A percentile compares a stretch with the other conserved stretches of the same genome.
Evolutionary conservation across 2,329 filamentous ascomycete species (phyloP).

Genomic region (Davidsoniella eucalypti): DNA sequence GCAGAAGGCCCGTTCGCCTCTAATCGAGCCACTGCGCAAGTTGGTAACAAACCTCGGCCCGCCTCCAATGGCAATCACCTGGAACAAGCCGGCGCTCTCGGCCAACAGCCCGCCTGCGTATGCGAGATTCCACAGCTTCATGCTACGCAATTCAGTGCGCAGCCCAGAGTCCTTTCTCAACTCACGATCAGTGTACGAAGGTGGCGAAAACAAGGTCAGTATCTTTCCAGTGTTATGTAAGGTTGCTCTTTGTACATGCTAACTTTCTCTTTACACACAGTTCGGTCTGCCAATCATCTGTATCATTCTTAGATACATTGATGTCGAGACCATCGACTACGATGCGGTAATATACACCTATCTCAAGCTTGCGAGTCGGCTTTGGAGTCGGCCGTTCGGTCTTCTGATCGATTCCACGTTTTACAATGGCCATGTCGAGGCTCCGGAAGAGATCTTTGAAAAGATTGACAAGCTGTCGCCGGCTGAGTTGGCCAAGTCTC

Average conservation of each 20-base stretch:
- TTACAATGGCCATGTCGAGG: slow-evolving; percentile 50
- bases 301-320: slow-evolving; percentile 50
- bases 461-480: slow-evolving; percentile 47
- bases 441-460: slow-evolving; percentile 47
- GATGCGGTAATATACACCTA: slow-evolving; percentile 52
- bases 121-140: slow-evolving; percentile 55
- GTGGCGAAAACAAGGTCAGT: slow-evolving; percentile 48
- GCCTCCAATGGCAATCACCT: slow-evolving; percentile 50
- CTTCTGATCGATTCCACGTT: slow-evolving; percentile 54
- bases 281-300: slow-evolving; percentile 54
- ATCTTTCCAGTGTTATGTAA: not conserved
- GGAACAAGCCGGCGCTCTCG: slow-evolving; percentile 51
- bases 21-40: slow-evolving; percentile 42
- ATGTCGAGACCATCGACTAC: slow-evolving; percentile 46
- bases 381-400: slow-evolving; percentile 55
- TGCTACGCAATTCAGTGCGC: slow-evolving; percentile 51
- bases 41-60: slow-evolving; percentile 51
- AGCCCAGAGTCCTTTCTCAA: slow-evolving; percentile 48
- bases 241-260: slow-evolving; percentile 4
- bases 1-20: slow-evolving; percentile 34
- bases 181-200: slow-evolving; percentile 51
- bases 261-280: slow-evolving; percentile 19
- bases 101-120: slow-evolving; percentile 46
- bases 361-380: slow-evolving; percentile 50
- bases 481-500: slow-evolving; percentile 39